Evolutionary conservation across 208 protist species (phyloP), one percentile per base, ranked within the genome.

Genomic region (Trypanosoma vivax): DNA sequence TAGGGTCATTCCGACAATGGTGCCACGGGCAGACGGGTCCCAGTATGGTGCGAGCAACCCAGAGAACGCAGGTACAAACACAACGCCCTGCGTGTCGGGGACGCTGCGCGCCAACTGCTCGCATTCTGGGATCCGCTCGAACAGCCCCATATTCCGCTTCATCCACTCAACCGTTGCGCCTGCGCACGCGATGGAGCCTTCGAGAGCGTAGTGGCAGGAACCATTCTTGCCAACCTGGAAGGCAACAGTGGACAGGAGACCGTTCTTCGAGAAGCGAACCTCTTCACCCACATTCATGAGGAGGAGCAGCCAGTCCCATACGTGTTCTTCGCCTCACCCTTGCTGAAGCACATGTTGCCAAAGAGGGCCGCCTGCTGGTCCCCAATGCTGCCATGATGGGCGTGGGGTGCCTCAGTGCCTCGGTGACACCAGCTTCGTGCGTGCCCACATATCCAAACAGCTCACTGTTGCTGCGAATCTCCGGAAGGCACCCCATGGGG

Each of bases 221-320:
- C 41, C 60, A 2, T 58, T 48, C 14, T 60, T 65, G 21, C 70
- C 95, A 13, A 99, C 43, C 67, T 99, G 68, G 65, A 96, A 99
- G 14, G 53, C 86, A 19, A 98, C 87, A 4, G 98, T 99, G 18
- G 96, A 90, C 1, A 99, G 68, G 16, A 99, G 74, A 10, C 97
- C 97, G 65, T 96, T 65, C 21, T 72, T 74, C 0, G 90, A 97
- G 30, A 82, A 73, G 21, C 92, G 63, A 18, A 64, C 57, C 19
- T 65, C 55, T n/a, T 65, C 60, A n/a, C 97, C 98, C 6, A 92
- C 96, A 60, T 99, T 99, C 65, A 93, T 83, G 13, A 99, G 76
- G 21, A 99, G 58, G 72, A 99, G 65, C 95, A 98, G 9, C 98
- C 98, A 1, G 98, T 99, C 11, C 98, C 98, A 71, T 97, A 98